Percentiles rank a stretch among this genome's conserved stretches.
These are phyloP conservation scores for Calonectria crousiana DNA, from an alignment of 2,329 filamentous ascomycete genomes.

Conservation along the genomic window DNA sequence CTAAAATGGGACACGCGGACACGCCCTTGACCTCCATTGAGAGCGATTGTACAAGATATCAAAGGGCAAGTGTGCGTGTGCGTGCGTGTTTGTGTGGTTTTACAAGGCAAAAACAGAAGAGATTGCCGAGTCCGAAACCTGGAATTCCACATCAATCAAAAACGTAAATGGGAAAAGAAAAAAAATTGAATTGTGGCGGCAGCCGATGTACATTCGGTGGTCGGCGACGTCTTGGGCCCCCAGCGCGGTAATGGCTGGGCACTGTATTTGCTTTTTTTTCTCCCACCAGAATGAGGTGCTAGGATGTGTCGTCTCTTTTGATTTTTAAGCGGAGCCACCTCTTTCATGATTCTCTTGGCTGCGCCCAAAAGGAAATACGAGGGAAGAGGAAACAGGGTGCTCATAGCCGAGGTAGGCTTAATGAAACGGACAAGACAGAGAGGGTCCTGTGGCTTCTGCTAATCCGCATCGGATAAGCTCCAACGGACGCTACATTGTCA, in stretches of 20 bases:
- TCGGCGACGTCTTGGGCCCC: constrained; percentile 15
- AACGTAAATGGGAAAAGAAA: constrained; percentile 14
- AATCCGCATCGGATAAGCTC: neutral
- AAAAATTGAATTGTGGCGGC: constrained; percentile 8
- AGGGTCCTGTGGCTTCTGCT: neutral
- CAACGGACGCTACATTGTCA: neutral
- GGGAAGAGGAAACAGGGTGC: constrained; percentile 38
- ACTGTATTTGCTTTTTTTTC: constrained; percentile 36
- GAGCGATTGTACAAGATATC: neutral
- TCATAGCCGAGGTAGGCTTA: neutral
- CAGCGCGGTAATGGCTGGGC: constrained; percentile 19
- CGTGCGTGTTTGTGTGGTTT: neutral
- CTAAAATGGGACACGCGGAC: too few relatives aligned
- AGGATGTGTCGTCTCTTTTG: constrained; percentile 23
- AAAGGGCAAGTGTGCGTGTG: neutral
- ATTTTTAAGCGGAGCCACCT: constrained; percentile 16
- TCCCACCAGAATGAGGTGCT: constrained; percentile 22
- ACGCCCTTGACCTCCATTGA: neutral
- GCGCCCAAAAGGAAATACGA: constrained; percentile 29
- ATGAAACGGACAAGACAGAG: neutral
- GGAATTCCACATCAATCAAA: constrained; percentile 22
- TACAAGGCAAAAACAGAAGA: neutral
- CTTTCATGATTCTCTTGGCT: constrained; percentile 11
- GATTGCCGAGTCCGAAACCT: constrained; percentile 17
- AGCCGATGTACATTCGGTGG: constrained; percentile 21